Evolutionary conservation across 495 filamentous ascomycete genomes (phyloP).

Genomic region (Tricharina praecox): DNA sequence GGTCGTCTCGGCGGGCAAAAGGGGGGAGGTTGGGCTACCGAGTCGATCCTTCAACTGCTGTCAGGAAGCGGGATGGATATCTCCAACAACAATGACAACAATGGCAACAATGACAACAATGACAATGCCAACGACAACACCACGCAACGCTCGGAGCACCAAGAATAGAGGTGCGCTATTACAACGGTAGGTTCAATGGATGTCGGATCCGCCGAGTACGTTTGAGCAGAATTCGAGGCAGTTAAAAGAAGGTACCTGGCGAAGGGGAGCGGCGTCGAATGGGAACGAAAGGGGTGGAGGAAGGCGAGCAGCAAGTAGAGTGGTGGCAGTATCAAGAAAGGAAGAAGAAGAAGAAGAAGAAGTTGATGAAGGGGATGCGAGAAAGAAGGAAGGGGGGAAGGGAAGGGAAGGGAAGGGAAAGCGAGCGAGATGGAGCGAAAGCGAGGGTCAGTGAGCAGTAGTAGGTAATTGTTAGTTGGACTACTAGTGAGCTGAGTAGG

Average conservation of each 20-base stretch:
- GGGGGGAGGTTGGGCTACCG: not conserved
- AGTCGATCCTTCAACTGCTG: not conserved
- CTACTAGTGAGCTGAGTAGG: no score
- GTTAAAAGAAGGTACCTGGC: constrained; percentile 5
- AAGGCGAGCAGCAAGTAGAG: constrained; percentile 2
- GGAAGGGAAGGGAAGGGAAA: not conserved
- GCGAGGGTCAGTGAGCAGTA: not conserved
- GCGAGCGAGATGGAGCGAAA: constrained; percentile 2
- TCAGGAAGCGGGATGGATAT: not conserved
- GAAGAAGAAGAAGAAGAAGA: constrained; percentile 1
- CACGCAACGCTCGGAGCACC: not conserved
- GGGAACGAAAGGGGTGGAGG: not conserved
- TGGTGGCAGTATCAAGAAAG: no score
- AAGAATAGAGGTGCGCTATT: constrained; percentile 3
- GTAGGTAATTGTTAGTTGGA: not conserved
- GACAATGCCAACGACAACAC: not conserved
- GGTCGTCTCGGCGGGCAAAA: not conserved
- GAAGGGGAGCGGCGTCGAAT: not conserved
- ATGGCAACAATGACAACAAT: no score
- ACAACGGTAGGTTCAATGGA: constrained; percentile 6
- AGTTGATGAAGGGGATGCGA: not conserved
- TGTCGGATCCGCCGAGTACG: not conserved
- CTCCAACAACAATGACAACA: no score
- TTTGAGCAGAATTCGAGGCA: not conserved
- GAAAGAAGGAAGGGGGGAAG: not conserved